Evolutionary conservation across 2,329 filamentous ascomycete species (phyloP).

Genomic region (Chaetomium sp.): DNA sequence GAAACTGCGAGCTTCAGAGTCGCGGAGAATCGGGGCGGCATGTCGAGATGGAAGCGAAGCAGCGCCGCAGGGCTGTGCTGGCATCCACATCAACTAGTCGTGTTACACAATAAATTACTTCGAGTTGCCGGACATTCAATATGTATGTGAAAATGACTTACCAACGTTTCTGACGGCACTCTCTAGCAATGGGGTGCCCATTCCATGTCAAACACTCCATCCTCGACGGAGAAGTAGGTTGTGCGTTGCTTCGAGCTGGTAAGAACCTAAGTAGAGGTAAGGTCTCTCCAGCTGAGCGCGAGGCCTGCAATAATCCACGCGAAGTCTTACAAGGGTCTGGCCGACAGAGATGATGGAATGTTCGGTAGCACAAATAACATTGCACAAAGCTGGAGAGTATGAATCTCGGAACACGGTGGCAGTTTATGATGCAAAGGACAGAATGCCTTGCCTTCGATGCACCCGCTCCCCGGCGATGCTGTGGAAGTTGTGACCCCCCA

Average conservation of each 20-base stretch:
- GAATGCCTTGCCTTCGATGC: slow-evolving; percentile 24
- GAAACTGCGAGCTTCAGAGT: background rate
- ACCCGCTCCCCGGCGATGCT: background rate
- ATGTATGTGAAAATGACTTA: background rate
- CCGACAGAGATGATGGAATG: background rate
- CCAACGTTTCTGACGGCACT: background rate
- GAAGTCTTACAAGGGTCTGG: background rate
- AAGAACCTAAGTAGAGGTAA: too few relatives aligned
- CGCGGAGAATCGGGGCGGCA: background rate
- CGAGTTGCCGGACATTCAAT: background rate
- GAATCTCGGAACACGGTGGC: background rate
- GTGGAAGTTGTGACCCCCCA: background rate
- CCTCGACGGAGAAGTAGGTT: background rate
- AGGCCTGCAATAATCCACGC: background rate
- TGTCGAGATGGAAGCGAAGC: background rate
- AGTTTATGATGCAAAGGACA: slow-evolving; percentile 4
- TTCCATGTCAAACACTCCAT: background rate
- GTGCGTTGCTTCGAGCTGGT: too few relatives aligned
- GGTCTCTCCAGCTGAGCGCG: too few relatives aligned
- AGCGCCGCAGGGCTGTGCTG: slow-evolving; percentile 26
- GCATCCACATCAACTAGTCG: background rate
- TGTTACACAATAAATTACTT: background rate
- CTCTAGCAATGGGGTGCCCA: background rate
- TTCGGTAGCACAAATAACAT: slow-evolving; percentile 12
- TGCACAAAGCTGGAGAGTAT: slow-evolving; percentile 11